Evolutionary conservation across 139 green algal species (phyloP).

Genomic region (Micromonas pusilla): DNA sequence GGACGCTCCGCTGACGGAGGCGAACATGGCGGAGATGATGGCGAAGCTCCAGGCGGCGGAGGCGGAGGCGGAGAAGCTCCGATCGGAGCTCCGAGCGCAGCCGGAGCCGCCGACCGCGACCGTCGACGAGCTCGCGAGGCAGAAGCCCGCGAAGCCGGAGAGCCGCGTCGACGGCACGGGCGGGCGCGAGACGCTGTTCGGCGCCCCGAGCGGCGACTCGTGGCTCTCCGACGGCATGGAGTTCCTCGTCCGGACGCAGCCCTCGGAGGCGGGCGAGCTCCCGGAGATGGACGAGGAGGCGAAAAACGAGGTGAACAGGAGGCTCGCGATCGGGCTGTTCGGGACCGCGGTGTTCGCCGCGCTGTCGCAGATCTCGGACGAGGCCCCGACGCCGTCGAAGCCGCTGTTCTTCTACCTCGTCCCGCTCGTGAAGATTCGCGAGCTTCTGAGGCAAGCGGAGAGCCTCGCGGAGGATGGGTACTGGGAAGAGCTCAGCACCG

Average conservation of each 20-base stretch:
- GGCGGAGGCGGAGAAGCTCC: slow-evolving; percentile 1
- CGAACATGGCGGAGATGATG: background rate
- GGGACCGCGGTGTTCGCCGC: slow-evolving; percentile 1
- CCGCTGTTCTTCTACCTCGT: slow-evolving; percentile 31
- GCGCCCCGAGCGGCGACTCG: background rate
- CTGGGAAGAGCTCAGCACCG: background rate
- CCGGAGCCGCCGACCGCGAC: background rate
- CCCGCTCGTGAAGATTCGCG: slow-evolving; percentile 11
- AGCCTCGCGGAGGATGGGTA: slow-evolving; percentile 12
- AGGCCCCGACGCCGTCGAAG: slow-evolving; percentile 17
- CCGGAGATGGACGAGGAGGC: slow-evolving; percentile 4
- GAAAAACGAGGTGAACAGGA: slow-evolving; percentile 9
- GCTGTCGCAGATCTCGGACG: slow-evolving; percentile 4
- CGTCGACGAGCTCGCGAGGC: background rate
- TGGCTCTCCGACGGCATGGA: slow-evolving; percentile 12
- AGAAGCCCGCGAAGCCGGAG: background rate
- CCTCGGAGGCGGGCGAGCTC: background rate
- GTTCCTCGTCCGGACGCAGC: slow-evolving; percentile 1
- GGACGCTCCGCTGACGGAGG: background rate
- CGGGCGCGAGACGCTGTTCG: slow-evolving; percentile 11
- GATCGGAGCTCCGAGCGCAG: background rate
- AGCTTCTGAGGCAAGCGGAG: background rate
- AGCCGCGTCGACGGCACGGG: slow-evolving; percentile 1
- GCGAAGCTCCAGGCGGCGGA: slow-evolving; percentile 4
- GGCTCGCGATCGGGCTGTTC: slow-evolving; percentile 10